Evolutionary conservation across 805 yeast genomes (phyloP).

Genomic region (Candida xiaguanensis): DNA sequence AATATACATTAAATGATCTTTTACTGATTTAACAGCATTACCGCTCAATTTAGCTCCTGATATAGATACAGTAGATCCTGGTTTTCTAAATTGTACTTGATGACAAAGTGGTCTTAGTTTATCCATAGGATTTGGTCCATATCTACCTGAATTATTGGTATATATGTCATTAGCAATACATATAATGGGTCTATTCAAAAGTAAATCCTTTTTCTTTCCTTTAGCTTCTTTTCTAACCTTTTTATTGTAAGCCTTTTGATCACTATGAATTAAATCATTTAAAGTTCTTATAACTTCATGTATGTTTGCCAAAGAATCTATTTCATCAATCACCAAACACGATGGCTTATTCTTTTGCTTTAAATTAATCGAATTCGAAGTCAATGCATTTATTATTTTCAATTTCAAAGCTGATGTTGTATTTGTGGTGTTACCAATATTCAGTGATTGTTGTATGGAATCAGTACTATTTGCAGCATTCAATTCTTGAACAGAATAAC

Average conservation of each 20-base stretch:
- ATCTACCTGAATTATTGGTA: conserved; percentile 32
- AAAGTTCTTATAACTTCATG: conserved; percentile 35
- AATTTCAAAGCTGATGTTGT: conserved; percentile 30
- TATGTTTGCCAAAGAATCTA: conserved; percentile 51
- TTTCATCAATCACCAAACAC: conserved; percentile 83
- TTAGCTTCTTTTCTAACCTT: conserved; percentile 21
- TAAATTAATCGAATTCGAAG: conserved; percentile 54
- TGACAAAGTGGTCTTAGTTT: conserved; percentile 72
- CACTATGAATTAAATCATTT: conserved; percentile 64
- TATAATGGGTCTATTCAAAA: conserved; percentile 75
- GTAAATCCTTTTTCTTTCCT: conserved; percentile 31
- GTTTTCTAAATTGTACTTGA: conserved; percentile 59
- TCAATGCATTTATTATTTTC: conserved; percentile 52
- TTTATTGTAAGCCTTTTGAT: conserved; percentile 45
- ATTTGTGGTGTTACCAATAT: conserved; percentile 31
- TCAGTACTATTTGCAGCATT: conserved; percentile 62
- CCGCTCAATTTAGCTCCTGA: conserved; percentile 38
- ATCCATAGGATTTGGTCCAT: conserved; percentile 55
- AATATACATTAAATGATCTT: conserved; percentile 43
- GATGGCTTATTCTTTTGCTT: conserved; percentile 57
- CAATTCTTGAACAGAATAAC: conserved; percentile 76
- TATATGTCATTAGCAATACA: conserved; percentile 90
- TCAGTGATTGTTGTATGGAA: conserved; percentile 32
- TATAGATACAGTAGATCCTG: conserved; percentile 45
- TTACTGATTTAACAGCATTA: conserved; percentile 33